Evolutionary conservation across 164 flowering plant genomes (phyloP), one percentile per base, ranked within the genome.

Genomic region (Stephania japonica): DNA sequence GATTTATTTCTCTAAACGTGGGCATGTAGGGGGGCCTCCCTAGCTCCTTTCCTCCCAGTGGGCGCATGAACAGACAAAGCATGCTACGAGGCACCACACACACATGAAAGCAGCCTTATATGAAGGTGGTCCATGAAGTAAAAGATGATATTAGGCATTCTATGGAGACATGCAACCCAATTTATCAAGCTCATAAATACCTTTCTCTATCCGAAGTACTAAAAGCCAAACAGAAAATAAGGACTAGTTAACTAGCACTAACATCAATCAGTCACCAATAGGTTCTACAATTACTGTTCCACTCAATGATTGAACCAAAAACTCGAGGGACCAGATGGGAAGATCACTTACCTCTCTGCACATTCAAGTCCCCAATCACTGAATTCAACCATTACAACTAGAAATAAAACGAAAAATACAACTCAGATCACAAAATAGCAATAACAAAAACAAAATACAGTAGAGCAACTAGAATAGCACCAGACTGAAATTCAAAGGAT

Each of bases 291-390:
- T 6, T 21, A 21, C 64, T 5, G 64, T n/a, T 24, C 21, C 64
- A 59, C 24, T 24, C 64, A 59, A 59, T 59, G 24, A 59, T 59
- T 59, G 64, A 59, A 59, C 64, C 64, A 59, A 24, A 59, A 59
- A 59, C 64, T 59, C 19, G 9, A 59, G 10, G 9, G 64, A 21
- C 64, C 6, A n/a, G 64, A 21, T 59, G 64, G 59, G 24, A n/a
- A 21, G 23, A 7, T 59, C 64, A n/a, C 64, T 59, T 16, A n/a
- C 64, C 24, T 59, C 64, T 59, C 64, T 56, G 64, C 64, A 59
- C 21, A 10, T 7, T 6, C 64, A 59, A 59, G 21, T 19, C 64
- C 19, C 25, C 21, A 59, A 59, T 21, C 64, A 59, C 23, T 59
- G 5, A 24, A 59, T 59, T 59, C 21, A 9, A 59, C 19, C 21